Conservation (phyloP, 2,329 filamentous ascomycete species). For the Leptographium radiaticola region DNA sequence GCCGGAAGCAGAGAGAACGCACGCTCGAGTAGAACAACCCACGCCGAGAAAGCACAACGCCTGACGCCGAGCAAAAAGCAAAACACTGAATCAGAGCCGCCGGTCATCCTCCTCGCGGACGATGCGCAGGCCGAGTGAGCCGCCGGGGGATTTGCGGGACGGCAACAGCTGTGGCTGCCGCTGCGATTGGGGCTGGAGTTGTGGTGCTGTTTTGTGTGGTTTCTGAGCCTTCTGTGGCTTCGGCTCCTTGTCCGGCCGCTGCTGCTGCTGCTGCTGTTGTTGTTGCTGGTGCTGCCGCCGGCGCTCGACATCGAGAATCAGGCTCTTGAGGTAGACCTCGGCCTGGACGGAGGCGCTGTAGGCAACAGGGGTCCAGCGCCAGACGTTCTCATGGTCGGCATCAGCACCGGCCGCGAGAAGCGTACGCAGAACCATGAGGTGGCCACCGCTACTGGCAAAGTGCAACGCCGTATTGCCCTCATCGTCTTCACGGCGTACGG, state of each 20-base stretch:
- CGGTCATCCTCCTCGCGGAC: conserved; percentile 11
- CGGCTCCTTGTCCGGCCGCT: conserved; percentile 5
- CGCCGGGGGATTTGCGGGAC: too few relatives aligned
- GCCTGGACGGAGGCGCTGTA: conserved; percentile 74
- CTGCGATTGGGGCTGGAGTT: too few relatives aligned
- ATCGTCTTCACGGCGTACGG: conserved; percentile 46
- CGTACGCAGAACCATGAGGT: conserved; percentile 63
- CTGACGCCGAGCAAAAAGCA: background rate
- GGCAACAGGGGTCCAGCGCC: conserved; percentile 71
- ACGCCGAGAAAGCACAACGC: too few relatives aligned
- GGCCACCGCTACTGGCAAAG: conserved; percentile 72
- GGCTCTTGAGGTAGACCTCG: conserved; percentile 69
- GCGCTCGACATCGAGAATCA: conserved; percentile 60
- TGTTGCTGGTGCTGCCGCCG: conserved; percentile 26
- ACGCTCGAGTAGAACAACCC: too few relatives aligned
- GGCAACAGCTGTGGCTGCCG: too few relatives aligned
- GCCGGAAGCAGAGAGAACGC: too few relatives aligned
- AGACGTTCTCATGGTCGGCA: conserved; percentile 56
- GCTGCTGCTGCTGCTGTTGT: too few relatives aligned
- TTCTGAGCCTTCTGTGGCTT: too few relatives aligned
- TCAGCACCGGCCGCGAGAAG: conserved; percentile 69
- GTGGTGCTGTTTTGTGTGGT: too few relatives aligned
- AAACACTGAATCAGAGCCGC: background rate
- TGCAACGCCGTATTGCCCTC: conserved; percentile 81
- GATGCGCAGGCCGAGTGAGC: conserved; percentile 7